Base-by-base conservation (phyloP, 2,329 filamentous ascomycete species). In the Colletotrichum spaethianum region DNA sequence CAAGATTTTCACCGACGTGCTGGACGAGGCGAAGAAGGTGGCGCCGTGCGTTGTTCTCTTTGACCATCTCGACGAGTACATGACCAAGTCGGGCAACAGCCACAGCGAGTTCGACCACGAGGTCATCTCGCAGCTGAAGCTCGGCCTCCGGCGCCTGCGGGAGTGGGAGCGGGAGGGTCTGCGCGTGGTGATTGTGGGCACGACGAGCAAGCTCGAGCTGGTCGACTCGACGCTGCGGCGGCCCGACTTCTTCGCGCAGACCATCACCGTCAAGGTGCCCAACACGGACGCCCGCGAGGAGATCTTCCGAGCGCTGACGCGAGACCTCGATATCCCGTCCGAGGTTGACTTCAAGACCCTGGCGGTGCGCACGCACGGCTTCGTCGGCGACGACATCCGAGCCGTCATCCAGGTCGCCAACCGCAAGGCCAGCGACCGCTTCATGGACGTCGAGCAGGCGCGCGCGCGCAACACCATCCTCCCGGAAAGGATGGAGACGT, bases 11-110 rank as follows among this genome's bases (percentile, higher is more conserved):
- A 76, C 77, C 3, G 84, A 86, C 28, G 83, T 82, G 2, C 75
- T 85, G 1, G 95, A 98, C 16, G 94, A 96, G 78, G 96, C 96
- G 0, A 94, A 94, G 79, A 89, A 90, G 67, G 88, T 95, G 46
- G 95, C 96, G 0, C 96, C 96, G 0, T 97, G 94, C 77, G 86
- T 99, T 6, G 88, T 99, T 5, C 97, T 98, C 78, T 93, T 98
- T 69, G 95, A 98, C 76, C 93, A 98, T 76, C 94, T 98, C 63
- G 95, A 99, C 81, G 74, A 76, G 69, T 92, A 93, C 4, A 96
- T 98, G 77, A 94, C 95, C 0, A 97, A 97, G 80, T 88, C 93
- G 67, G 94, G 97, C 74, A 93, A 90, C 66, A 91, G 93, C 1
- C 93, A 96, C 77, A 92, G 93, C 77, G 94, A 98, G 75, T 96